Evolutionary conservation across 257 asterid species (phyloP).

Genomic region (Phtheirospermum japonicum): DNA sequence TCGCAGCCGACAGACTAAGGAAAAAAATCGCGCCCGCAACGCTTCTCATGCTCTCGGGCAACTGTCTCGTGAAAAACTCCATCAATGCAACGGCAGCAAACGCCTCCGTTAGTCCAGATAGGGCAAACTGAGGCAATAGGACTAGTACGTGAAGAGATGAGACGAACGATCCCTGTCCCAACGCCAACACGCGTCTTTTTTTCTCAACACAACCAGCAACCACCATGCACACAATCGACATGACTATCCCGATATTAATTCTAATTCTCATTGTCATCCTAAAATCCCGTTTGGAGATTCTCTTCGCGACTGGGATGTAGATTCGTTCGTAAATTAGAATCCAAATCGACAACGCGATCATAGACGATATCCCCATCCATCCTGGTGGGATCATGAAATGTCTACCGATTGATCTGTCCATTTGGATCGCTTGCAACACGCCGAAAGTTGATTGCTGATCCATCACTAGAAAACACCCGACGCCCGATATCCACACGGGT

Average conservation of each 20-base stretch:
- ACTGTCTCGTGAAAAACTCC: conserved; percentile 54
- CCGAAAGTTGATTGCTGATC: conserved; percentile 72
- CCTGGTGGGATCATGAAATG: conserved; percentile 68
- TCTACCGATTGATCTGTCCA: conserved; percentile 39
- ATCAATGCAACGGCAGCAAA: conserved; percentile 57
- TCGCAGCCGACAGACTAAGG: conserved; percentile 51
- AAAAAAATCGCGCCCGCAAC: conserved; percentile 61
- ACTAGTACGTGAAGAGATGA: conserved; percentile 51
- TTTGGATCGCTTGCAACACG: conserved; percentile 65
- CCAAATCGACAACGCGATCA: conserved; percentile 70
- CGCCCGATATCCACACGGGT: conserved; percentile 73
- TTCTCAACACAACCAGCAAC: conserved; percentile 57
- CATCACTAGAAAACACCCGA: conserved; percentile 62
- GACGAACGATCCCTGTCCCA: conserved; percentile 28
- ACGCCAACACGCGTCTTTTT: conserved; percentile 42
- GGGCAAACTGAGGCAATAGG: conserved; percentile 60
- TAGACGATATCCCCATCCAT: conserved; percentile 77
- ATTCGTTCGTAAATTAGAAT: conserved; percentile 60
- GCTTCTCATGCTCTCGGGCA: conserved; percentile 75
- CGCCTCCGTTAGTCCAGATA: conserved; percentile 72
- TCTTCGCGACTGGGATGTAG: conserved; percentile 39
- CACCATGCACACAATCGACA: conserved; percentile 58
- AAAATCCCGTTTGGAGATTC: conserved; percentile 33
- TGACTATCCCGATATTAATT: conserved; percentile 49
- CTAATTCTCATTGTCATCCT: conserved; percentile 42